Conservation (phyloP, 2,329 filamentous ascomycete species). For the Karstenula rhodostoma region DNA sequence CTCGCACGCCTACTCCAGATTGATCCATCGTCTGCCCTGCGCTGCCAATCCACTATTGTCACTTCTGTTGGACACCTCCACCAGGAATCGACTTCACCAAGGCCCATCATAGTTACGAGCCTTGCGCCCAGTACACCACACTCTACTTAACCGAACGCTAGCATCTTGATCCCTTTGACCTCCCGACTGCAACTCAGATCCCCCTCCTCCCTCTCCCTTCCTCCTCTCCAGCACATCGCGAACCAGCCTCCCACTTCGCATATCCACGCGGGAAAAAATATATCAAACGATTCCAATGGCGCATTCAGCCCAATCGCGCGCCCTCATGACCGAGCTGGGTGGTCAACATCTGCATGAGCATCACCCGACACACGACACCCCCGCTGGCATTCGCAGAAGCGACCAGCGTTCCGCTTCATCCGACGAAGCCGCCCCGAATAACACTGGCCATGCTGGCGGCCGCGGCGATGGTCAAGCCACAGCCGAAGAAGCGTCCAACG, state of each 20-base stretch:
- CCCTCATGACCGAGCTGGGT: slow-evolving; percentile 37
- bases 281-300: slow-evolving; percentile 32
- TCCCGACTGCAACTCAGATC: slow-evolving; percentile 3
- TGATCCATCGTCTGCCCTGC: slow-evolving; percentile 45
- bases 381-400: slow-evolving; percentile 30
- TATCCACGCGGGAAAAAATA: slow-evolving; percentile 17
- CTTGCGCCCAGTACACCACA: slow-evolving; percentile 45
- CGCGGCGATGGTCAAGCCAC: slow-evolving; percentile 38
- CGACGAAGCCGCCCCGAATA: slow-evolving; percentile 29
- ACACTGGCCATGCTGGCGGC: slow-evolving; percentile 31
- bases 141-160: slow-evolving; percentile 36
- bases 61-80: slow-evolving; percentile 35
- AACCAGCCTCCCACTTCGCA: slow-evolving; percentile 6
- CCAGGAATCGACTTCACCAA: slow-evolving; percentile 42
- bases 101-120: slow-evolving; percentile 49
- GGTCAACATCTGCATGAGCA: slow-evolving; percentile 42
- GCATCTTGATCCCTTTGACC: slow-evolving; percentile 21
- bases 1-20: slow-evolving; percentile 42
- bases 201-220: slow-evolving; percentile 3
- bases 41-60: slow-evolving; percentile 42
- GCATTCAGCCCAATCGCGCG: slow-evolving; percentile 33
- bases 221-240: background rate
- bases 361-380: slow-evolving; percentile 36
- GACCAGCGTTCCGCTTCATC: slow-evolving; percentile 31
- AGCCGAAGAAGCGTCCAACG: slow-evolving; percentile 40